A percentile compares a stretch with the other conserved stretches of the same genome.
phyloP scores from a whole-genome alignment of 2,329 filamentous ascomycete species.

The Diaporthe batatas region DNA sequence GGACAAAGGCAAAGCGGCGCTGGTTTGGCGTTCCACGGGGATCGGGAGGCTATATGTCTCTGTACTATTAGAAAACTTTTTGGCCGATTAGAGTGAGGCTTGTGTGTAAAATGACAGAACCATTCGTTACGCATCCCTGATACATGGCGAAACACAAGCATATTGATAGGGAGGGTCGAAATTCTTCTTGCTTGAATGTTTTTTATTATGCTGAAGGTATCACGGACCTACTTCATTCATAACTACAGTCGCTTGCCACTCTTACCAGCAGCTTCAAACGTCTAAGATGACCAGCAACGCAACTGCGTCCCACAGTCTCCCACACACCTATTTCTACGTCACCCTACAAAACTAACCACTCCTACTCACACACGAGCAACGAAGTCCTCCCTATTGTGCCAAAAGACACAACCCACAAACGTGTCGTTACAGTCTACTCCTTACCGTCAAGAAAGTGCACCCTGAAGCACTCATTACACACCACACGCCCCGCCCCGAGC shows the following conservation, averaged over 20 bases:
- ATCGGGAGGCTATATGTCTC: background rate
- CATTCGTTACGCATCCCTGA: constrained; percentile 4
- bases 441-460: background rate
- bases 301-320: background rate
- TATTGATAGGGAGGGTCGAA: background rate
- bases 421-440: background rate
- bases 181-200: background rate
- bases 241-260: background rate
- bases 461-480: constrained; percentile 9
- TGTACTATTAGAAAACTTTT: constrained; percentile 24
- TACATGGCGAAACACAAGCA: too few relatives aligned
- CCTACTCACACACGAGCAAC: too few relatives aligned
- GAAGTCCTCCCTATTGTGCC: too few relatives aligned
- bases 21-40: constrained; percentile 11
- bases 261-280: too few relatives aligned
- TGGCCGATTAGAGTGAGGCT: constrained; percentile 1
- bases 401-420: background rate
- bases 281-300: background rate
- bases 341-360: background rate
- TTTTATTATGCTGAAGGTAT: background rate
- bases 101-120: background rate
- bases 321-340: background rate
- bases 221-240: background rate
- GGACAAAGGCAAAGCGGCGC: background rate
- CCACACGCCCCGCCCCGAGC: background rate